phyloP scores from a whole-genome alignment of 805 yeast genomes.

The Yarrowia sp. region DNA sequence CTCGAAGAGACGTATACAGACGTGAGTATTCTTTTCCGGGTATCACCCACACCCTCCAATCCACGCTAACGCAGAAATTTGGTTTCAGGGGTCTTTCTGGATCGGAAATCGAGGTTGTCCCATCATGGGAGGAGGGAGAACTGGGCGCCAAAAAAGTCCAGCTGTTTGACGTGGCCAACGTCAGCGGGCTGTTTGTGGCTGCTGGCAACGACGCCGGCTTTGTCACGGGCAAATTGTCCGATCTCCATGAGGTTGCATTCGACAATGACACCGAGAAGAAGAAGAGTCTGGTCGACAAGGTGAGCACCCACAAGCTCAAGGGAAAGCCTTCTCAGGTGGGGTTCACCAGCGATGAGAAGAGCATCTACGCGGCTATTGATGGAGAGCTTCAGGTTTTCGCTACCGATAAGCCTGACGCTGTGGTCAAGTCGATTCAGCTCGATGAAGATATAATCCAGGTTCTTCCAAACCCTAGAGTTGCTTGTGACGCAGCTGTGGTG shows the following conservation, averaged over 20 bases:
- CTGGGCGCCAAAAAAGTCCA: conserved; percentile 19
- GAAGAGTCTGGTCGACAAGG: conserved; percentile 32
- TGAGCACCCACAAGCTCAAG: conserved; percentile 16
- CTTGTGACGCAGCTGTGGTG: conserved; percentile 41
- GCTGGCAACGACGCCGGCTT: conserved; percentile 43
- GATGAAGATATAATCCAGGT: conserved; percentile 40
- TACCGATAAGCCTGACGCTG: background rate
- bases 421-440: background rate
- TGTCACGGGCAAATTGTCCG: conserved; percentile 42
- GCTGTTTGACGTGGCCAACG: conserved; percentile 46
- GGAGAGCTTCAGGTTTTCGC: conserved; percentile 12
- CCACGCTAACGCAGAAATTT: conserved; percentile 43
- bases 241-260: conserved; percentile 41
- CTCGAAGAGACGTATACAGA: conserved; percentile 41
- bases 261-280: conserved; percentile 36
- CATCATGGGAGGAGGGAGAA: conserved; percentile 36
- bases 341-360: conserved; percentile 45
- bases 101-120: background rate
- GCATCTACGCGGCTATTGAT: conserved; percentile 39
- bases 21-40: conserved; percentile 37
- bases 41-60: no score
- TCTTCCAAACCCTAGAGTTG: conserved; percentile 41
- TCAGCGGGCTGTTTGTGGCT: conserved; percentile 44
- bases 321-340: conserved; percentile 40
- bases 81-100: conserved; percentile 41